A percentile compares a stretch with the other conserved stretches of the same genome.
Evolutionary conservation across 176 grass and related monocot species (phyloP).

Genomic region (Oryza punctata): DNA sequence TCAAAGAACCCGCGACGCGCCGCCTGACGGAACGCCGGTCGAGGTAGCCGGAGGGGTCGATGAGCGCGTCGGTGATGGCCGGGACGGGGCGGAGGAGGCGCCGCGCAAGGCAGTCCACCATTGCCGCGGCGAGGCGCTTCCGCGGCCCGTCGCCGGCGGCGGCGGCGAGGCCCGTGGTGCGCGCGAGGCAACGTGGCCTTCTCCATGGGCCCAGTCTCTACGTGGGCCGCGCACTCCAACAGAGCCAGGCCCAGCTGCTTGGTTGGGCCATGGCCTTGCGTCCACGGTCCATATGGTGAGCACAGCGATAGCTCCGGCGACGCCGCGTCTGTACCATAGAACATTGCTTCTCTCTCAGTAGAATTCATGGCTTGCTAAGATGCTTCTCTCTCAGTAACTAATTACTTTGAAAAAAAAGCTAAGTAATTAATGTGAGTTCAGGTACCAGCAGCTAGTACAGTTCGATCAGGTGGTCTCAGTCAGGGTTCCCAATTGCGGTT

Average conservation of each 20-base stretch:
- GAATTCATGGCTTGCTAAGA: background rate
- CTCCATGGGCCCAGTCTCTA: slow-evolving; percentile 32
- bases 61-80: slow-evolving; percentile 37
- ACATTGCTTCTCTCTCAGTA: background rate
- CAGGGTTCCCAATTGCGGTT: too few species aligned
- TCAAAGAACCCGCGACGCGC: slow-evolving; percentile 43
- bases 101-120: slow-evolving; percentile 25
- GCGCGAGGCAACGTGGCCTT: slow-evolving; percentile 32
- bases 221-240: slow-evolving; percentile 35
- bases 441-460: background rate
- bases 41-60: background rate
- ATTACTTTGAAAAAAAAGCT: too few species aligned
- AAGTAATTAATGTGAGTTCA: background rate
- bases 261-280: background rate
- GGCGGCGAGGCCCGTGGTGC: slow-evolving; percentile 19
- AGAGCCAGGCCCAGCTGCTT: slow-evolving; percentile 19
- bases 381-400: too few species aligned
- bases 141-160: background rate
- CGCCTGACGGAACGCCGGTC: background rate
- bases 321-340: background rate
- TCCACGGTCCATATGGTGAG: background rate
- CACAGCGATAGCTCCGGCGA: background rate
- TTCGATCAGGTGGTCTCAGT: background rate
- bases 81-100: slow-evolving; percentile 31
- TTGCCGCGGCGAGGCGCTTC: slow-evolving; percentile 32